Evolutionary conservation across 2,329 filamentous ascomycete genomes (phyloP), one percentile per base, ranked within the genome.

Genomic region (Leptographium wingfieldii): DNA sequence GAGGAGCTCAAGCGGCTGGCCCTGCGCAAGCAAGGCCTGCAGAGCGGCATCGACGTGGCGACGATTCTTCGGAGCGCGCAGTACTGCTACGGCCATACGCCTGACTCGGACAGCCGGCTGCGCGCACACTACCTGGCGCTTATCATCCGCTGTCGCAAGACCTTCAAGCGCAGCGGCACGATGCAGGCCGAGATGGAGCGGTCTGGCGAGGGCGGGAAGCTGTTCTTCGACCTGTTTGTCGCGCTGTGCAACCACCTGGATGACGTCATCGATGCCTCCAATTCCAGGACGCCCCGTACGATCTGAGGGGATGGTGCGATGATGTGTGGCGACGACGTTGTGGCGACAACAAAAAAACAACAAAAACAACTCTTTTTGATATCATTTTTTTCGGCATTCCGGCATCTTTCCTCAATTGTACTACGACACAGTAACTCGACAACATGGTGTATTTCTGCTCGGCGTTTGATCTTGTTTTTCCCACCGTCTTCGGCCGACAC

Each of bases 101-200:
- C 92, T 67, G 90, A 96, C 78, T 87, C 85, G 69, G 92, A 97
- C 78, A 92, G 88, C 71, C 84, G 87, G 70, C 85, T 97, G 74
- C 91, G 92, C 78, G 92, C 92, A 79, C 91, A 96, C 79, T 96
- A 96, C 80, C 86, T 97, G 73, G 90, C 92, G 73, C 84, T 96
- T 75, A 95, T 96, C 76, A 96, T 96, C 80, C 87, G 92, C 79
- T 92, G 89, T 81, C 90, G 92, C 74, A 91, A 91, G 80, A 96
- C 90, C 70, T 96, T 97, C 76, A 96, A 96, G 86, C 86, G 88
- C 76, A 96, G 91, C 79, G 92, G 92, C 76, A 96, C 92, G 75
- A 95, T 96, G 91, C 92, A 96, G 82, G 87, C 88, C 78, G 92
- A 96, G 80, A 96, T 97, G 92, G 90, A 96, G 80, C 85, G 85